These are phyloP conservation scores for Cardiosporidium cionae DNA, from an alignment of 169 alveolate species.

Conservation along the genomic window DNA sequence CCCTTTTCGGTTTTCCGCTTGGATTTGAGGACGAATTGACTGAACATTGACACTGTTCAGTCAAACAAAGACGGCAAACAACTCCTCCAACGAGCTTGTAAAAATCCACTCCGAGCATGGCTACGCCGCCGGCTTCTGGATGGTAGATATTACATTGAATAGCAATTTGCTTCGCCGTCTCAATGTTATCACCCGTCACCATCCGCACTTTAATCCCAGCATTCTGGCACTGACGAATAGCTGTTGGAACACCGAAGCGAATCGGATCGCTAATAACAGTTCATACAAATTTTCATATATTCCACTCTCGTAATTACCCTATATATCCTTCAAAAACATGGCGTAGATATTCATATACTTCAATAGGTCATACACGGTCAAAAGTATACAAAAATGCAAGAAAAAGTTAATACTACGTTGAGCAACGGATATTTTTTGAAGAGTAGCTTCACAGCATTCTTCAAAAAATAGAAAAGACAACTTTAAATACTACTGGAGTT, in stretches of 20 bases:
- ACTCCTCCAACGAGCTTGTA: neutral
- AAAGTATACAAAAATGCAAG: too few relatives aligned
- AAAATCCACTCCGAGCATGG: constrained; percentile 14
- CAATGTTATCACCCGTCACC: constrained; percentile 80
- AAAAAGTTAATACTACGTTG: too few relatives aligned
- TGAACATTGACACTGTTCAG: constrained; percentile 1
- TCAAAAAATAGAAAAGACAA: neutral
- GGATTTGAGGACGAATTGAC: neutral
- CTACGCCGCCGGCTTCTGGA: constrained; percentile 15
- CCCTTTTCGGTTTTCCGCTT: constrained; percentile 45
- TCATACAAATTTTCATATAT: too few relatives aligned
- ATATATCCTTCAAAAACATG: too few relatives aligned
- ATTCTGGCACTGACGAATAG: constrained; percentile 56
- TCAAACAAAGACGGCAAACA: constrained; percentile 11
- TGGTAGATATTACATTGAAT: constrained; percentile 57
- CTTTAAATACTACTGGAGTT: too few relatives aligned
- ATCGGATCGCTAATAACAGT: constrained; percentile 41
- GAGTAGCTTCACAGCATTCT: too few relatives aligned
- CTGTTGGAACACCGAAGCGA: constrained; percentile 65
- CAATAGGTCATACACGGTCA: too few relatives aligned
- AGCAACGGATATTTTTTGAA: too few relatives aligned
- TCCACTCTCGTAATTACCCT: too few relatives aligned
- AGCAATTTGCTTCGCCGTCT: constrained; percentile 72
- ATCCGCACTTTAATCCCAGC: constrained; percentile 77
- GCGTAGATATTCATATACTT: too few relatives aligned